Percentiles rank a stretch among this genome's conserved stretches.
These are phyloP conservation scores for Amaranthus palmeri DNA, from an alignment of 148 eudicot species.

Conservation along the genomic window DNA sequence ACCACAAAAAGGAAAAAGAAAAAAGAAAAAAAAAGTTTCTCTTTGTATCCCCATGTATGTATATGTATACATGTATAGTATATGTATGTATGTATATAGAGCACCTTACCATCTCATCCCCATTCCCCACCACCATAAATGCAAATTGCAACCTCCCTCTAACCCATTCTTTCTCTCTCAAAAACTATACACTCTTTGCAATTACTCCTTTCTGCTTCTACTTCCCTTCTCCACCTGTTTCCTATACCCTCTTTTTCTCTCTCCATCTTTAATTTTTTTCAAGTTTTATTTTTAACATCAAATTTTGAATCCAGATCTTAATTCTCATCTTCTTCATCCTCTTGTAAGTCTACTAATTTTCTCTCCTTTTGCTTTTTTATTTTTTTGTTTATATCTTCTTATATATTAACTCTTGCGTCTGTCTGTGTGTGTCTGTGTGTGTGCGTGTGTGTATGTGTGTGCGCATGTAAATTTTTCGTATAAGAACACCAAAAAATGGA, in stretches of 20 bases:
- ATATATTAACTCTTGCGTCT: not conserved
- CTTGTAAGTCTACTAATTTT: constrained; percentile 1
- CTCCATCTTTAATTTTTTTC: not conserved
- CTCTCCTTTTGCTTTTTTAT: not conserved
- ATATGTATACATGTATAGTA: too few relatives aligned
- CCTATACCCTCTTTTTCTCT: constrained; percentile 9
- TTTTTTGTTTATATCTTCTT: not conserved
- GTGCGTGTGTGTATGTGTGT: not conserved
- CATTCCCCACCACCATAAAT: constrained; percentile 32
- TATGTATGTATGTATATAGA: not conserved
- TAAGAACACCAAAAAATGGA: not conserved
- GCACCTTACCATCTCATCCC: constrained; percentile 18
- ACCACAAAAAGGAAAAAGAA: too few relatives aligned
- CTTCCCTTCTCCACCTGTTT: constrained; percentile 27
- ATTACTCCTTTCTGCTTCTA: constrained; percentile 36
- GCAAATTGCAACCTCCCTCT: constrained; percentile 31
- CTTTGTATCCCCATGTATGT: not conserved
- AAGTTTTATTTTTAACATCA: not conserved
- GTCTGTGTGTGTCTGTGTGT: too few relatives aligned
- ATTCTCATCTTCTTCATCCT: not conserved
- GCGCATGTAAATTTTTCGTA: not conserved
- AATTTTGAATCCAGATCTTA: not conserved
- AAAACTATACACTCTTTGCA: constrained; percentile 31
- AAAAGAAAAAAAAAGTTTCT: too few relatives aligned
- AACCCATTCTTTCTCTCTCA: constrained; percentile 13